Base-by-base conservation (phyloP, 192 early-diverging fungal species). In the Coemansia reversa region DNA sequence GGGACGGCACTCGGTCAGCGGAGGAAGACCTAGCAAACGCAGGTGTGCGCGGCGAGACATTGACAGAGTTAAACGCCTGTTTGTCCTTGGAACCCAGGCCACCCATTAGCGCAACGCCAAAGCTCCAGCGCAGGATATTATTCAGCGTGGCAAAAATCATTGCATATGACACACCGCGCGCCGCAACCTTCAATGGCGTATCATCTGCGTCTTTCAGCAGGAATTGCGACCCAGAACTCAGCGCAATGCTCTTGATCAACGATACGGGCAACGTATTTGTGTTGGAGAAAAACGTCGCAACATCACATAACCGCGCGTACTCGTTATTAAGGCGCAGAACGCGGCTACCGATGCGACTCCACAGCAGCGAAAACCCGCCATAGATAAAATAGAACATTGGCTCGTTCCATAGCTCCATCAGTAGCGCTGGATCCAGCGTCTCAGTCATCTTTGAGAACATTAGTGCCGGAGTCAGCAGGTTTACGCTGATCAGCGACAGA, bases 101-200 rank as follows among this genome's bases (percentile, higher is more conserved):
- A 52, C 84, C 82, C 61, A 92, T 72, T 19, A 90, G 64, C 7
- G 79, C 76, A 39, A 87, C 89, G 60, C 91, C 90, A 61, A 90
- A 87, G 23, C 88, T 90, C 90, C 90, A 93, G 24, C 89, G 85
- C 53, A 90, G 51, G 18, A 93, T 83, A 63, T 93, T 91, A 65
- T 87, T 86, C 55, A 93, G 88, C 52, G 90, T 86, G 49, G 87
- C 88, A 70, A 87, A 91, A 47, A 93, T 90, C 33, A 93, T 79
- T 22, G 89, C 89, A 58, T 91, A 93, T 0, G 90, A 89, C 27
- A 92, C 85, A 14, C 89, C 89, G 56, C 90, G 86, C 51, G 60
- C 70, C 4, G 74, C 70, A 45, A 75, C 81, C 63, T 79, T 75
- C 18, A 76, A 55, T 27, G 75, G 73, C 55, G 76, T 79, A 45